Evolutionary conservation across 164 flowering plant species (phyloP), one percentile per base, ranked within the genome.

Genomic region (Kingdonia uniflora): DNA sequence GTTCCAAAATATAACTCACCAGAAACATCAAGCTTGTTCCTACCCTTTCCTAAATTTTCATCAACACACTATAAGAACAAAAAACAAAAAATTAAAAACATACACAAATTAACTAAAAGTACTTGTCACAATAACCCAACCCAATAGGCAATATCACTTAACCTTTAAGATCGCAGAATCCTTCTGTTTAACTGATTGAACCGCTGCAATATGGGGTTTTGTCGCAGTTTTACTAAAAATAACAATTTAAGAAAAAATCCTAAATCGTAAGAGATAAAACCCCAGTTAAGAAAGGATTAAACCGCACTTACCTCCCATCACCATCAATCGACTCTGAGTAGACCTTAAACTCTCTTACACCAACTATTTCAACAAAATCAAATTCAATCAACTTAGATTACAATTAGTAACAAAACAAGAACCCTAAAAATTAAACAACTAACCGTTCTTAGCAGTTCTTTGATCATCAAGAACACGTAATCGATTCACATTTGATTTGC

Each of bases 291-390:
- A 19, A 49, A 43, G 60, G 0, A 14, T 33, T 12, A 42, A 39
- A 52, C 10, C 4, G 12, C 22, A 21, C 14, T 35, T 17, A 4
- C 19, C 7, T 19, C 2, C 16, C 48, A n/a, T n/a, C 11, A n/a
- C 21, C 19, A 2, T 2, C 20, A 8, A 2, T 65, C 49, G 26
- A 48, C 37, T 79, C 81, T 6, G 72, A 51, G 65, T 64, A 76
- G 6, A 81, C 45, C 65, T 75, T 78, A 37, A 81, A 73, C 57
- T 44, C 71, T 54, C 50, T 63, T 11, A 11, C 42, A 10, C 56
- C 61, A 44, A 38, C 80, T 75, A 64, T 51, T 24, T 21, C 33
- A 25, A 8, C 42, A 45, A 51, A 56, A 55, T 15, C 8, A 16
- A 12, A 19, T n/a, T 1, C 16, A 19, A 2, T 26, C 12, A n/a